Percentiles rank a stretch among this genome's conserved stretches.
phyloP scores from a whole-genome alignment of 1,284 basidiomycete genomes.

The Melampsora abietis-canadensis region DNA sequence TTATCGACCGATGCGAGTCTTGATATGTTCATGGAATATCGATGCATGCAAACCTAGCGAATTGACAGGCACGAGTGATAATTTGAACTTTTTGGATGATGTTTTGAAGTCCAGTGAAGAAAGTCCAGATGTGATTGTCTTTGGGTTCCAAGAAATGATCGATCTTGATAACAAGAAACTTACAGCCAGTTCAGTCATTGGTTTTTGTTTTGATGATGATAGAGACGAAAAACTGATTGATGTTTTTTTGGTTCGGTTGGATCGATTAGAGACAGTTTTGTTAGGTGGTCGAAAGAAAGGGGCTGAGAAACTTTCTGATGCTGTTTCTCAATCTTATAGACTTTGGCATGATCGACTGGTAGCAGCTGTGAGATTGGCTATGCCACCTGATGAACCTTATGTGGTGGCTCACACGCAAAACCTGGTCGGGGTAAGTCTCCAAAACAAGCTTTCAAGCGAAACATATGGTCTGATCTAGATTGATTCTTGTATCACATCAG shows the following conservation, averaged over 20 bases:
- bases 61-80: constrained; percentile 63
- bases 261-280: constrained; percentile 65
- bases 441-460: neutral
- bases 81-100: constrained; percentile 69
- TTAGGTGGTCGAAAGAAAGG: constrained; percentile 68
- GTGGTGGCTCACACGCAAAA: constrained; percentile 78
- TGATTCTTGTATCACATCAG: constrained; percentile 16
- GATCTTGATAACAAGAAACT: constrained; percentile 87
- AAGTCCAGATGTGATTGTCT: constrained; percentile 80
- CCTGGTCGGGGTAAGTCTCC: constrained; percentile 64
- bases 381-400: constrained; percentile 69
- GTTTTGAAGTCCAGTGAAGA: constrained; percentile 62
- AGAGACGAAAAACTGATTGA: neutral
- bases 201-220: neutral
- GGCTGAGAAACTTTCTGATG: constrained; percentile 63
- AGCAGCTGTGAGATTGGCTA: constrained; percentile 66
- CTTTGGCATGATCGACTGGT: constrained; percentile 80
- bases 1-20: constrained; percentile 71
- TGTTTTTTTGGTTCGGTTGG: neutral
- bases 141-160: constrained; percentile 93
- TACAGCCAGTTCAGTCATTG: constrained; percentile 64
- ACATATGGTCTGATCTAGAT: neutral
- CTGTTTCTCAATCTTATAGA: constrained; percentile 77
- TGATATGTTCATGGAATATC: constrained; percentile 91
- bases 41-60: constrained; percentile 79